Conservation (phyloP, 306 rosid species). For the Quercus robur region DNA sequence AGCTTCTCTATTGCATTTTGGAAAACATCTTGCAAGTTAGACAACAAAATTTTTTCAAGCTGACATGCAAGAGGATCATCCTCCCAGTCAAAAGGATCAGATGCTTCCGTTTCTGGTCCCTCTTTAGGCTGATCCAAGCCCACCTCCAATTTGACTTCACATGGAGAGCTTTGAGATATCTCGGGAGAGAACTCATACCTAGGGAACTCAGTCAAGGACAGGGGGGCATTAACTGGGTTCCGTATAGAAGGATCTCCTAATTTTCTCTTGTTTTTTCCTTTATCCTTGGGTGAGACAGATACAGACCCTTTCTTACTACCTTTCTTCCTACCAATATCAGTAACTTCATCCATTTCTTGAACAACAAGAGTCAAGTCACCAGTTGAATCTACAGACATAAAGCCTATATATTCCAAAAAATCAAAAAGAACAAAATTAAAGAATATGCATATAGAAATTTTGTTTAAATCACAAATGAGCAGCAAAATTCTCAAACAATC, state of each 20-base stretch:
- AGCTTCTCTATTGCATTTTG: slow-evolving; percentile 37
- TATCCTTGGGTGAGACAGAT: neutral
- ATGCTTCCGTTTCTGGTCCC: slow-evolving; percentile 12
- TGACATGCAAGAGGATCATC: slow-evolving; percentile 43
- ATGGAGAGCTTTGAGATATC: neutral
- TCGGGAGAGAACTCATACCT: slow-evolving; percentile 9
- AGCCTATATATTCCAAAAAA: slow-evolving; percentile 2
- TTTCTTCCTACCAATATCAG: slow-evolving; percentile 14
- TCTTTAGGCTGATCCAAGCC: slow-evolving; percentile 16
- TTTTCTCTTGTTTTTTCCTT: slow-evolving; percentile 38
- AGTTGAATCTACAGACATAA: slow-evolving; percentile 21
- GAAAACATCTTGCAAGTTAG: slow-evolving; percentile 47
- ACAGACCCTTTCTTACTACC: slow-evolving; percentile 2
- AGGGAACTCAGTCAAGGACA: slow-evolving; percentile 24
- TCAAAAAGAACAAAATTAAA: neutral
- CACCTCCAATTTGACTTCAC: slow-evolving; percentile 15
- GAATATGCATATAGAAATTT: neutral
- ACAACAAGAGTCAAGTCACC: slow-evolving; percentile 13
- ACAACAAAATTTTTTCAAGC: slow-evolving; percentile 46
- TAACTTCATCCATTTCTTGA: slow-evolving; percentile 27
- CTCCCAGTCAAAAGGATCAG: slow-evolving; percentile 52
- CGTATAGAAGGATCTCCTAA: slow-evolving; percentile 17
- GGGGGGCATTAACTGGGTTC: neutral
- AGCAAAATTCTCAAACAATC: neutral
- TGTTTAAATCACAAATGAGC: neutral